Conservation (phyloP, 176 grass and related monocot species). For the Triticum monococcum region DNA sequence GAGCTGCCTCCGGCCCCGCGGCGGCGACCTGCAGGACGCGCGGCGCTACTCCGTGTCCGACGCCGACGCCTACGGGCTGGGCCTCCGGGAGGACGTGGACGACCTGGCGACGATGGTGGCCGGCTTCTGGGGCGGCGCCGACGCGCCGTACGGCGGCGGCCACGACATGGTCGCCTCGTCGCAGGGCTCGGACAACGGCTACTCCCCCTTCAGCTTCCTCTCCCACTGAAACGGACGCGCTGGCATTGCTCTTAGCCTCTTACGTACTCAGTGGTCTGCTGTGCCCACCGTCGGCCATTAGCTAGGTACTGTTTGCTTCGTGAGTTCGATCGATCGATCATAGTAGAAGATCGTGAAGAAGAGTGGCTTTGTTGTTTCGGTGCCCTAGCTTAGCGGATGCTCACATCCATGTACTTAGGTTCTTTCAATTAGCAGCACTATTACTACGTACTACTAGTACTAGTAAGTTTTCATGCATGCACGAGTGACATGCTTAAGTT, state of each 20-base stretch:
- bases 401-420: conserved; percentile 31
- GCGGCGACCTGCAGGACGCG: conserved; percentile 42
- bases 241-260: not conserved
- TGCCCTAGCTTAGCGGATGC: conserved; percentile 30
- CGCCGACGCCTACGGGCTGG: conserved; percentile 51
- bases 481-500: not conserved
- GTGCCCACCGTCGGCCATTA: not conserved
- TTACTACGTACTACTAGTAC: not conserved
- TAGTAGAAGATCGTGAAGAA: conserved; percentile 14
- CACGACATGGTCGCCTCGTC: conserved; percentile 41
- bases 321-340: conserved; percentile 18
- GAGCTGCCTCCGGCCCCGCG: conserved; percentile 64
- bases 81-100: conserved; percentile 61
- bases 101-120: conserved; percentile 54
- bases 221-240: conserved; percentile 33
- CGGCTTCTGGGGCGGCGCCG: conserved; percentile 49
- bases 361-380: conserved; percentile 11
- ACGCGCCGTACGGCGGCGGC: conserved; percentile 17
- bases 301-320: not conserved
- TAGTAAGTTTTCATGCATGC: conserved; percentile 10
- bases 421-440: not conserved
- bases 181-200: conserved; percentile 35
- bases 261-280: not conserved
- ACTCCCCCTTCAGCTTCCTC: conserved; percentile 56
- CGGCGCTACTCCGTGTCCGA: conserved; percentile 59